Evolutionary conservation across 2,329 filamentous ascomycete species (phyloP), one percentile per base, ranked within the genome.

Genomic region (Ophiostoma ulmi): DNA sequence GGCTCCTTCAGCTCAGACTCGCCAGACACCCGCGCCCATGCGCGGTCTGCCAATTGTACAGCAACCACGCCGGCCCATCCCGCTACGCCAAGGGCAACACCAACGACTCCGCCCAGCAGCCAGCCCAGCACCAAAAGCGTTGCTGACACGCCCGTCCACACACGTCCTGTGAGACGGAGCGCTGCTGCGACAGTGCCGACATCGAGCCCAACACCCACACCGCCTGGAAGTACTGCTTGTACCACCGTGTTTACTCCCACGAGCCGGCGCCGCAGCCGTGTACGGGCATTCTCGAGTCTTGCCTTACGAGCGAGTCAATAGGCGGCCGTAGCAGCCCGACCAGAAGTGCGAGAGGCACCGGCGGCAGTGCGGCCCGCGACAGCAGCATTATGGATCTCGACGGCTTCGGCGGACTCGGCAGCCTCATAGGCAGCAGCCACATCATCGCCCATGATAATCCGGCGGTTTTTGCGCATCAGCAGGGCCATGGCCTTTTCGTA

Each of bases 401-500:
- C 58, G 4, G 63, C 63, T 3, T 65, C 63, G 17, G 63, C 35
- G 3, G 63, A 65, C 20, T 67, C 65, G n/a, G 39, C 38, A 8
- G 39, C 39, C 65, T 67, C 65, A n/a, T 48, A 67, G n/a, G 39
- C 65, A n/a, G n/a, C 39, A 13, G 65, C 65, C 13, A 67, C 14
- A 52, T n/a, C 41, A n/a, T 70, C 71, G 66, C 69, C 71, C 31
- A 52, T 67, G 44, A 69, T 70, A 36, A 86, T 74, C 68, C 84
- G 81, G 70, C 83, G 80, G 76, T 90, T 91, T 77, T 84, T 85
- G 79, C 85, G 86, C 70, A 90, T 83, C 26, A 89, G 77, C 63
- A 83, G 81, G 76, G 86, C 86, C 70, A 90, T 78, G 64, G 81
- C 85, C 81, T 88, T 89, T 79, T 90, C 88, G 39, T 89, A 77